These are phyloP conservation scores for Trichoderma polysporum DNA, from an alignment of 2,329 filamentous ascomycete species.

Conservation along the genomic window DNA sequence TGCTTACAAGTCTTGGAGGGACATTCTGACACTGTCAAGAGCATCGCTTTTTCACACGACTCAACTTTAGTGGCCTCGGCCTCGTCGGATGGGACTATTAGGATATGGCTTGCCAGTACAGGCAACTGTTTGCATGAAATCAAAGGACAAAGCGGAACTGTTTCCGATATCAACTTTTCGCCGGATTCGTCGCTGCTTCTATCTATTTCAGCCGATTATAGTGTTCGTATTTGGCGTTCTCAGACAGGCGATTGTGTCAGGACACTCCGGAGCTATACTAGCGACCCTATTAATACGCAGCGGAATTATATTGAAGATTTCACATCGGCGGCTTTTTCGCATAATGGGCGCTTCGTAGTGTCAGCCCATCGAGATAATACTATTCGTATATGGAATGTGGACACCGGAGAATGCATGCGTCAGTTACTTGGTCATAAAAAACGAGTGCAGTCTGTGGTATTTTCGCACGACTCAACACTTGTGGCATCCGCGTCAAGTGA, in stretches of 20 bases:
- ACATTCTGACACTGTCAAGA: background rate
- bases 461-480: slow-evolving; percentile 1
- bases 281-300: background rate
- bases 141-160: background rate
- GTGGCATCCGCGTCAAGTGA: no score
- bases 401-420: background rate
- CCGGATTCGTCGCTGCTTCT: background rate
- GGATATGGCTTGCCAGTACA: background rate
- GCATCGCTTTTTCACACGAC: background rate
- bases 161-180: background rate
- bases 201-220: background rate
- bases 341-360: background rate
- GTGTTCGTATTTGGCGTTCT: background rate
- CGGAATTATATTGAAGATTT: no score
- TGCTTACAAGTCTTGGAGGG: background rate
- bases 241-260: background rate
- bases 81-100: background rate
- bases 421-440: background rate
- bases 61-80: background rate
- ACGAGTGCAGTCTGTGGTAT: background rate
- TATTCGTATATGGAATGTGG: slow-evolving; percentile 1
- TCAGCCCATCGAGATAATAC: background rate
- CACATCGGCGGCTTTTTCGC: no score
- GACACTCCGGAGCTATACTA: background rate
- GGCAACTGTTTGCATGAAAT: no score